phyloP scores from a whole-genome alignment of 2,329 filamentous ascomycete species.

The Talaromyces amestolkiae region DNA sequence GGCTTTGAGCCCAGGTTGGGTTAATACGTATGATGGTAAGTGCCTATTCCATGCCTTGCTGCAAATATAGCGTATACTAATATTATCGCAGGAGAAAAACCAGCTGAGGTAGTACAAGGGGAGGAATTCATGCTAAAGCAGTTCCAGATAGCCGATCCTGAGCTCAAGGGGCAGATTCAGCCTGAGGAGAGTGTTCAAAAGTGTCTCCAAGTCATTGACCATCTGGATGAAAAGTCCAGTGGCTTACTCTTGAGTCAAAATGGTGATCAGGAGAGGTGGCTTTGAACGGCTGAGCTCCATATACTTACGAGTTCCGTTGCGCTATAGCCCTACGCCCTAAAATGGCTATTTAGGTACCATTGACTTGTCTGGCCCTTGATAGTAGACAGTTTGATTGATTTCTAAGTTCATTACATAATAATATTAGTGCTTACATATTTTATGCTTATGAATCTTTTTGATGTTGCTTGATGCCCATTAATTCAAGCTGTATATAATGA shows the following conservation, averaged over 20 bases:
- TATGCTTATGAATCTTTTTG: background rate
- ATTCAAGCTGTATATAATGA: background rate
- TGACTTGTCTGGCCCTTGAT: background rate
- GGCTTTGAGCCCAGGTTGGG: conserved; percentile 36
- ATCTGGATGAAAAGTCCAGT: conserved; percentile 24
- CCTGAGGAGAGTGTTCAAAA: conserved; percentile 29
- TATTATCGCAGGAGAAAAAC: background rate
- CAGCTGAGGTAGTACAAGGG: background rate
- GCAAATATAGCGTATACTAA: background rate
- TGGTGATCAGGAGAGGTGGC: conserved; percentile 31
- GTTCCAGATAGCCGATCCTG: conserved; percentile 24
- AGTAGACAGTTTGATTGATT: background rate
- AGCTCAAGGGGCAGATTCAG: conserved; percentile 25
- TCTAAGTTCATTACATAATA: background rate
- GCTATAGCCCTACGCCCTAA: background rate
- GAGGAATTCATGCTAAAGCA: conserved; percentile 22
- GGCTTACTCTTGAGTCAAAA: conserved; percentile 28
- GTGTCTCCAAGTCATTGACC: conserved; percentile 26
- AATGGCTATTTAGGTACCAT: background rate
- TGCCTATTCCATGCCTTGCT: conserved; percentile 2
- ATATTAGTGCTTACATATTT: background rate
- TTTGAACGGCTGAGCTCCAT: background rate
- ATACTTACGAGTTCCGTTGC: background rate
- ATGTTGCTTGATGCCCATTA: background rate
- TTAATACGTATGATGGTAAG: conserved; percentile 28